Evolutionary conservation across 2,329 filamentous ascomycete species (phyloP), one percentile per base, ranked within the genome.

Genomic region (Colletotrichum sublineola): DNA sequence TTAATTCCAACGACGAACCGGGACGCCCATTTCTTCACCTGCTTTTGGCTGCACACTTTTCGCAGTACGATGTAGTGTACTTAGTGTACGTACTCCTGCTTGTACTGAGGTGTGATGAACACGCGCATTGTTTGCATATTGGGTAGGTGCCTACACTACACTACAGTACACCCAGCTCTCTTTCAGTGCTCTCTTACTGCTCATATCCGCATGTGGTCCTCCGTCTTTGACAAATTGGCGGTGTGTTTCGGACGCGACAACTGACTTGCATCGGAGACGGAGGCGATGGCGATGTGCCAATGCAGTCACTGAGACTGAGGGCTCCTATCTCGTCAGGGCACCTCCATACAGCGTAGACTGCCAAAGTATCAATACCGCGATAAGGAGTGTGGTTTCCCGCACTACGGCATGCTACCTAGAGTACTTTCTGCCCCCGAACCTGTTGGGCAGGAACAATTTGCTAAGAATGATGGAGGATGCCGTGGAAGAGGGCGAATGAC

Each of bases 1-100:
- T 36, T 57, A 70, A 67, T 73, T 71, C 71, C 57, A 60, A 73
- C 71, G 71, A 71, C 71, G 66, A 70, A 73, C 70, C 55, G 62
- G 55, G 20, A 56, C 66, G 64, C 24, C 58, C 52, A 68, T 52
- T 56, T 42, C 50, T 64, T 31, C 24, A 24, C 24, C 53, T 68
- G 42, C 15, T 46, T 65, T 62, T 55, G 24, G 12, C 50, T 11
- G 44, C 44, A 29, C 42, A n/a, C 44, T 38, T n/a, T 53, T 14
- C 11, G 8, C 33, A 33, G 42, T 42, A 24, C 24, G 24, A 24
- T 24, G 24, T 24, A 31, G 18, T 46, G 44, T n/a, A n/a, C 5
- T 44, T 15, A 15, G 6, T 8, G 44, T 11, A 46, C 44, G 18
- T n/a, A 46, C 20, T 24, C 1, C 24, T 62, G 53, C 42, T 46